Conservation (phyloP, 2,329 filamentous ascomycete species). For the Aureobasidium lini region DNA sequence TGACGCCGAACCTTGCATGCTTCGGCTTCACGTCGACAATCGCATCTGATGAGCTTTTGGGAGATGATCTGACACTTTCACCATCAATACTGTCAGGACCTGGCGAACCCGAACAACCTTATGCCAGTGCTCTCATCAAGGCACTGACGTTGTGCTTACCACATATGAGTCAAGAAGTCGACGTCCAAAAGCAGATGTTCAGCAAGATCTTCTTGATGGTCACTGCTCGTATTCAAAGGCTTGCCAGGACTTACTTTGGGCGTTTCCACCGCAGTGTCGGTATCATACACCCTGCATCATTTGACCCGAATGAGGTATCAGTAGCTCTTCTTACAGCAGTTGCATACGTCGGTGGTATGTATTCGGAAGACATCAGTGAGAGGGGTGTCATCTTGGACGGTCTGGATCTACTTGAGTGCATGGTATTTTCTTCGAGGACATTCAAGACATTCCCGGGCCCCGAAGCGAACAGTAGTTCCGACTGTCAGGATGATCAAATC, state of each 20-base stretch:
- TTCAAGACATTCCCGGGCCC: background rate
- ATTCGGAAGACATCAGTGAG: conserved; percentile 8
- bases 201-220: background rate
- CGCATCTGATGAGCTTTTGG: background rate
- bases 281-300: background rate
- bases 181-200: background rate
- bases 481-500: background rate
- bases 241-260: background rate
- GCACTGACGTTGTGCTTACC: background rate
- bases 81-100: background rate
- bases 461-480: background rate
- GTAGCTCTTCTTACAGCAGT: conserved; percentile 5
- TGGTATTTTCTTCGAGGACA: conserved; percentile 5
- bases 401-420: background rate
- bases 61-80: background rate
- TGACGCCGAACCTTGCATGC: background rate
- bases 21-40: background rate
- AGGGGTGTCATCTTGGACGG: background rate
- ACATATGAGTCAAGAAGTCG: background rate
- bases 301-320: background rate
- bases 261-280: background rate
- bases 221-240: background rate
- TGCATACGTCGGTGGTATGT: conserved; percentile 12
- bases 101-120: background rate
- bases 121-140: background rate